Percentiles rank a stretch among this genome's conserved stretches.
Evolutionary conservation across 2,329 filamentous ascomycete species (phyloP).

Genomic region (Triangularia setosa): DNA sequence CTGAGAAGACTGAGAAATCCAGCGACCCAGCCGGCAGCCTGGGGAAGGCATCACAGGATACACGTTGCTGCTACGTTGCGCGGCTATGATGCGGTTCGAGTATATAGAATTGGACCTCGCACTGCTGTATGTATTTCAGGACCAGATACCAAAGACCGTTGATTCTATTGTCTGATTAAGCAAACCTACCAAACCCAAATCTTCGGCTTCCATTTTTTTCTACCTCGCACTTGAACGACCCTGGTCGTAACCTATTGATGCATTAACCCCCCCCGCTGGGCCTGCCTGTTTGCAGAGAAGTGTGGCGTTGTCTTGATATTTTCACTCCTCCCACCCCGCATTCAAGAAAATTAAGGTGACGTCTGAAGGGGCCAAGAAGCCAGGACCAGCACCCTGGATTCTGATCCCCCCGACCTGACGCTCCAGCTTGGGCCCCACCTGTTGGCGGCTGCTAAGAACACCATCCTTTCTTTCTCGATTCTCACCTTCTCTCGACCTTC

Average conservation of each 20-base stretch:
- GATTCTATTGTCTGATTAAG: not conserved
- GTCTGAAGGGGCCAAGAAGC: slow-evolving; percentile 22
- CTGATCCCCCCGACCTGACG: slow-evolving; percentile 8
- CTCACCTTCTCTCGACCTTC: slow-evolving; percentile 4
- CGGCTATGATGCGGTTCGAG: not conserved
- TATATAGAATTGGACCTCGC: not conserved
- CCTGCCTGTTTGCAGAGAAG: not conserved
- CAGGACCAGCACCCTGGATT: slow-evolving; percentile 21
- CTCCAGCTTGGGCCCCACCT: slow-evolving; percentile 15
- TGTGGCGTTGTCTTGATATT: not conserved
- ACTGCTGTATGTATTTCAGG: not conserved
- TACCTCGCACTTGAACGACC: not conserved
- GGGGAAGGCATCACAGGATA: slow-evolving; percentile 8
- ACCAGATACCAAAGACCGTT: not conserved
- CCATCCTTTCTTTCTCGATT: not conserved
- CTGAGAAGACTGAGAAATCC: slow-evolving; percentile 3
- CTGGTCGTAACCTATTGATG: not conserved
- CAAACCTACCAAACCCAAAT: not conserved
- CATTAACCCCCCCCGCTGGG: not conserved
- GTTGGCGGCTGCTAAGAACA: slow-evolving; percentile 11
- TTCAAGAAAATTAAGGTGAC: slow-evolving; percentile 16
- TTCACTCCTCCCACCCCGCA: not conserved
- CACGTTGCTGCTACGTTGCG: not conserved
- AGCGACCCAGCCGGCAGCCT: not conserved
- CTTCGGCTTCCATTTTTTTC: not conserved